Base-by-base conservation (phyloP, 345 rosid genomes). In the Moricandia moricandioides region DNA sequence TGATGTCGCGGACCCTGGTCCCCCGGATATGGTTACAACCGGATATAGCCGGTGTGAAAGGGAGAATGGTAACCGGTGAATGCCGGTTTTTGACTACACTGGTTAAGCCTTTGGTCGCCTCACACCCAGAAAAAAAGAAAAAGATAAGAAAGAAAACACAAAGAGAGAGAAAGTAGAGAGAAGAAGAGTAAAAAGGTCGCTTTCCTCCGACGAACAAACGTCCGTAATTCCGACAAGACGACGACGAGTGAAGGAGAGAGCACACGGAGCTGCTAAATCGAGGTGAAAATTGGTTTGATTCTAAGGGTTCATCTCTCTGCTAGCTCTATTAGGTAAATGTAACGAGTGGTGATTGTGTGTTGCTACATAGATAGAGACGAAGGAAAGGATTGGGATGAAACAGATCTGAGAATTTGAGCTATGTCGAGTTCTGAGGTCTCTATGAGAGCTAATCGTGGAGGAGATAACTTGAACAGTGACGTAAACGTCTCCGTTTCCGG, bases 41-140 rank as follows among this genome's bases (percentile, higher is more conserved):
- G 77, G 77, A 1, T 59, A 72, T 71, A 76, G 76, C 78, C 82
- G 70, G 86, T 85, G 6, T 7, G 43, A 62, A 62, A 71, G 61
- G 11, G 47, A 76, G 57, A n/a, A 5, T 12, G 45, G 33, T 14
- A 57, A 84, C 91, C 80, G 88, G 87, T 65, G 59, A 80, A 14
- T 80, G 82, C 81, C 91, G 83, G 90, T 87, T 55, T 14, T 87
- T 87, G 87, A 85, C 87, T 34, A 84, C 88, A 82, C 84, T 85
- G 92, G 87, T 88, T 85, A 80, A 87, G 83, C 73, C 78, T 29
- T 63, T 76, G 71, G 74, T 74, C 84, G 77, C 76, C 70, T 51
- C 81, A 70, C 54, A 80, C 75, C 78, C 81, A 72, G 72, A 79
- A 73, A 62, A 65, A 60, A 75, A 34, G 69, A 40, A 35, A 76